A percentile compares a stretch with the other conserved stretches of the same genome.
These are phyloP conservation scores for Aspergillus hancockii DNA, from an alignment of 495 filamentous ascomycete genomes.

Conservation along the genomic window DNA sequence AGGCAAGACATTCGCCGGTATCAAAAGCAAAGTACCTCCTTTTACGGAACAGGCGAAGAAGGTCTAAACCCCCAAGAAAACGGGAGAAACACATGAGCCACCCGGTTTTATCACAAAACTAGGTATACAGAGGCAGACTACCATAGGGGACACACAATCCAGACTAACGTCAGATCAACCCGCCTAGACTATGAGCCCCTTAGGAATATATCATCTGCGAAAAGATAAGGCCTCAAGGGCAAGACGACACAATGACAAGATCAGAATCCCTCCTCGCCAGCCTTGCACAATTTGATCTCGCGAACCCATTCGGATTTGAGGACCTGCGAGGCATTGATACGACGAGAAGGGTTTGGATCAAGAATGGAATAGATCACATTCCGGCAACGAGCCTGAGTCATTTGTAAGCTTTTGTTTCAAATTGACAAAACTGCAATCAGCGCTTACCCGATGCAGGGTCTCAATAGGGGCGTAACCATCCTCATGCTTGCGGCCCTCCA, in stretches of 20 bases:
- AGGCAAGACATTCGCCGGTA: slow-evolving; percentile 29
- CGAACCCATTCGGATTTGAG: slow-evolving; percentile 98
- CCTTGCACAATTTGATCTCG: slow-evolving; percentile 94
- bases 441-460: slow-evolving; percentile 86
- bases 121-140: slow-evolving; percentile 22
- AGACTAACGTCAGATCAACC: slow-evolving; percentile 14
- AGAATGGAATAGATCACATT: slow-evolving; percentile 99
- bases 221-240: slow-evolving; percentile 9
- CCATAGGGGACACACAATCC: slow-evolving; percentile 12
- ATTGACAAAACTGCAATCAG: slow-evolving; percentile 13
- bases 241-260: slow-evolving; percentile 6
- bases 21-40: slow-evolving; percentile 28
- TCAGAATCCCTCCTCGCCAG: slow-evolving; percentile 86
- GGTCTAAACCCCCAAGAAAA: slow-evolving; percentile 22
- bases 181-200: slow-evolving; percentile 12
- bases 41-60: slow-evolving; percentile 33
- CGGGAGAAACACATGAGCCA: slow-evolving; percentile 35
- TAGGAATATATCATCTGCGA: slow-evolving; percentile 4
- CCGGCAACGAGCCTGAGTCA: slow-evolving; percentile 81
- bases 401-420: slow-evolving; percentile 35
- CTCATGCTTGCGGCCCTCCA: slow-evolving; percentile 88
- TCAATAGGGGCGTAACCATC: slow-evolving; percentile 96
- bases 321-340: slow-evolving; percentile 94
- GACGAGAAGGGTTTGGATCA: slow-evolving; percentile 85
- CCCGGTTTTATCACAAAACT: slow-evolving; percentile 24